Percentiles rank a stretch among this genome's conserved stretches.
These are phyloP conservation scores for Dioscorea cayenensis DNA, from an alignment of 116 monocot species.

Conservation along the genomic window DNA sequence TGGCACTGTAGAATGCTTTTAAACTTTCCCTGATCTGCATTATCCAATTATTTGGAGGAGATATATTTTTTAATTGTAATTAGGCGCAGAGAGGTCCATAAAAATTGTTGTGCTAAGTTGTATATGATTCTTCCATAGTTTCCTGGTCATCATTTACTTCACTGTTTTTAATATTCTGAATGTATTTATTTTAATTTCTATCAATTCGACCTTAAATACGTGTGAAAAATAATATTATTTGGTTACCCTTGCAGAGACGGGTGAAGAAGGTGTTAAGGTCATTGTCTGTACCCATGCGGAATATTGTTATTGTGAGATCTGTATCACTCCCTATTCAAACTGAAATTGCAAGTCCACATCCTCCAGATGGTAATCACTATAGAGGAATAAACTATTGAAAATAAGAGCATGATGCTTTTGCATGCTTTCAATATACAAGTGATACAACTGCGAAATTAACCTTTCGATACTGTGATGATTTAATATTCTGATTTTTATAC, in stretches of 20 bases:
- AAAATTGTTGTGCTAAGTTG: too few relatives aligned
- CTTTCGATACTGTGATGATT: neutral
- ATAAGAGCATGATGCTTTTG: neutral
- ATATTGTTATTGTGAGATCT: constrained; percentile 29
- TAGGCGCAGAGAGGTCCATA: too few relatives aligned
- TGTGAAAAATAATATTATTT: neutral
- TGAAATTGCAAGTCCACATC: neutral
- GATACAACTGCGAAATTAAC: neutral
- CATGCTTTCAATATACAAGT: neutral
- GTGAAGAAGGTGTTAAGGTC: constrained; percentile 24
- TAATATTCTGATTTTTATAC: neutral
- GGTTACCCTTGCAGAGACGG: constrained; percentile 18
- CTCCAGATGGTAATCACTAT: constrained; percentile 16
- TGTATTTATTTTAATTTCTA: neutral
- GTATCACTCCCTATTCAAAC: constrained; percentile 16
- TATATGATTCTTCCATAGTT: neutral
- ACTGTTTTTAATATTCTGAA: neutral
- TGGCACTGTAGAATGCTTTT: neutral
- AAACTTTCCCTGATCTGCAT: too few relatives aligned
- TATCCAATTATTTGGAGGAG: too few relatives aligned
- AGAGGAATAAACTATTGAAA: neutral
- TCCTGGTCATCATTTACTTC: neutral
- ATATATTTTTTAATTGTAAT: too few relatives aligned
- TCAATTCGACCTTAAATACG: neutral
- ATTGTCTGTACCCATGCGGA: constrained; percentile 30